These are phyloP conservation scores for Amborella trichopoda DNA, from an alignment of 164 flowering plant species.

Conservation along the genomic window DNA sequence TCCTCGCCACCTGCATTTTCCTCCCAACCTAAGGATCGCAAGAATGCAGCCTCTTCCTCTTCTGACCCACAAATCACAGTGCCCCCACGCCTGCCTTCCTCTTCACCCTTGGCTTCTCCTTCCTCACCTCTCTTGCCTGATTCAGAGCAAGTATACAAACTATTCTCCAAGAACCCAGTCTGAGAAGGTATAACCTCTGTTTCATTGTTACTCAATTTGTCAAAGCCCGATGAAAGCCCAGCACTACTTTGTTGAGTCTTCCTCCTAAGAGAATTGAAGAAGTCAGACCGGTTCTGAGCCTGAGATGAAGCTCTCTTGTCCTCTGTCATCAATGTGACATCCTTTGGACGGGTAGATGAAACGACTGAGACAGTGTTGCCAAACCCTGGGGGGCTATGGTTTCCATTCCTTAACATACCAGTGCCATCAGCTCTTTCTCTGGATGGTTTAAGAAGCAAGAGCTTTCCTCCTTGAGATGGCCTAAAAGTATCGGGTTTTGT, in stretches of 20 bases:
- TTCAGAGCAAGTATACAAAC: too few species aligned
- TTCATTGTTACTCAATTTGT: too few species aligned
- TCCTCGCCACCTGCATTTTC: conserved; percentile 62
- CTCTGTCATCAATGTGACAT: too few species aligned
- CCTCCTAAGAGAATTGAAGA: conserved; percentile 70
- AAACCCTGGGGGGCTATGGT: conserved; percentile 20
- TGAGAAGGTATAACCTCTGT: too few species aligned
- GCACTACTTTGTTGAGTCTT: too few species aligned
- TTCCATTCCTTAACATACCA: conserved; percentile 21
- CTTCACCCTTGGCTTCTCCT: too few species aligned
- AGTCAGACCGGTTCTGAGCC: conserved; percentile 69
- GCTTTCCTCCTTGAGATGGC: conserved; percentile 51
- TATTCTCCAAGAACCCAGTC: too few species aligned
- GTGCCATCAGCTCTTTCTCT: conserved; percentile 38
- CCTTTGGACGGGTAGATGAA: too few species aligned
- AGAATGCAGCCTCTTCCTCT: conserved; percentile 72
- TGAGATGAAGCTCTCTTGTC: conserved; percentile 39
- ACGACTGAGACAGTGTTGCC: too few species aligned
- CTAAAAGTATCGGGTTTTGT: conserved; percentile 35
- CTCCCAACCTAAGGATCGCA: conserved; percentile 92
- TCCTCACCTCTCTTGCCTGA: too few species aligned
- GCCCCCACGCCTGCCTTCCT: too few species aligned
- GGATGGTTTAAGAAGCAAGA: conserved; percentile 55
- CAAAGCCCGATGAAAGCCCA: too few species aligned
- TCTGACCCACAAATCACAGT: conserved; percentile 25